These are phyloP conservation scores for Verbascum thapsus DNA, from an alignment of 257 asterid genomes.

Conservation along the genomic window DNA sequence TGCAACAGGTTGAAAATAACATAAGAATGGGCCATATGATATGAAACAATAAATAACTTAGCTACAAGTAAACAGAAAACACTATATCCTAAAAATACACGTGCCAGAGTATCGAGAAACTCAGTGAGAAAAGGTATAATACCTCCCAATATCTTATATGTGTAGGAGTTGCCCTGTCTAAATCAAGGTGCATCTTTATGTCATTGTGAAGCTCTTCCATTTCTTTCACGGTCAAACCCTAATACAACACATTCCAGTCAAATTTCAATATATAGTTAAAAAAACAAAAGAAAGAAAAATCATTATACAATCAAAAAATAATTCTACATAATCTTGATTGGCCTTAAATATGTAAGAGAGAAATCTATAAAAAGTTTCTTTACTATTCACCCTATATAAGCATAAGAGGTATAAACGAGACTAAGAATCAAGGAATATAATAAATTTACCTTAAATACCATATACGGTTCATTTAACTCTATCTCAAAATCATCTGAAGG, in stretches of 20 bases:
- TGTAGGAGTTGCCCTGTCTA: constrained; percentile 83
- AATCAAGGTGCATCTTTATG: constrained; percentile 89
- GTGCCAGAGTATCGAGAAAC: background rate
- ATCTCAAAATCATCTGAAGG: constrained; percentile 82
- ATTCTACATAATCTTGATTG: constrained; percentile 10
- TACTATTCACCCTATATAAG: constrained; percentile 1
- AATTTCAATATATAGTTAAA: no score
- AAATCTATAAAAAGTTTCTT: constrained; percentile 5
- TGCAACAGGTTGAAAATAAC: constrained; percentile 15
- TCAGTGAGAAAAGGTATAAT: constrained; percentile 26
- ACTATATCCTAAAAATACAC: constrained; percentile 1
- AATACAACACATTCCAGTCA: constrained; percentile 23
- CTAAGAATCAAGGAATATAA: constrained; percentile 14
- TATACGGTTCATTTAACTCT: constrained; percentile 88
- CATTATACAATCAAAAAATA: constrained; percentile 25
- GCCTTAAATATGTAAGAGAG: constrained; percentile 1
- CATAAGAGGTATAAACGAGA: constrained; percentile 1
- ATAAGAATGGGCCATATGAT: background rate
- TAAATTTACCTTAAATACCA: constrained; percentile 66
- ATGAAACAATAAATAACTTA: constrained; percentile 24
- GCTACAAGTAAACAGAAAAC: constrained; percentile 16
- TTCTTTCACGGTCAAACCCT: constrained; percentile 87
- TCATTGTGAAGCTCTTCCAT: constrained; percentile 94
- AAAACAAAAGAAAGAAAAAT: no score
- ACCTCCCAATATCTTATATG: constrained; percentile 92